These are phyloP conservation scores for Tetracentron sinense DNA, from an alignment of 164 flowering plant genomes.

Conservation along the genomic window DNA sequence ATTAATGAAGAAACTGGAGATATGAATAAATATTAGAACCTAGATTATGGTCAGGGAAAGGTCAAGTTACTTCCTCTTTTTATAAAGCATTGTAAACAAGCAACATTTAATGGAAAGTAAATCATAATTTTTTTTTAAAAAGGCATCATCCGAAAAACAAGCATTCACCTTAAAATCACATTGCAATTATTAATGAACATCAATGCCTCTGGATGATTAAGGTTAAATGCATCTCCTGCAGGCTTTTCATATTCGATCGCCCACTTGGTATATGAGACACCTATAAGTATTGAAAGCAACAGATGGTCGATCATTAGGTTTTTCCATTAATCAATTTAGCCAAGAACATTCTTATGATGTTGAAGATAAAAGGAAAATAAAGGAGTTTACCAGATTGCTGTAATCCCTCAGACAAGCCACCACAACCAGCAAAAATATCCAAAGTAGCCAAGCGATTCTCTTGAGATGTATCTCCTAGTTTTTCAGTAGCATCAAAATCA, in stretches of 20 bases:
- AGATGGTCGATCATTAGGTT: background rate
- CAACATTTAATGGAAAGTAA: background rate
- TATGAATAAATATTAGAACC: too few relatives aligned
- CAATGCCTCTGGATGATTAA: slow-evolving; percentile 72
- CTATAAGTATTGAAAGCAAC: slow-evolving; percentile 34
- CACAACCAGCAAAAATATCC: slow-evolving; percentile 99
- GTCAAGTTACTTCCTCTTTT: too few relatives aligned
- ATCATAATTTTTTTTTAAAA: background rate
- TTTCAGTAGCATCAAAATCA: slow-evolving; percentile 19
- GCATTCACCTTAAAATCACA: slow-evolving; percentile 68
- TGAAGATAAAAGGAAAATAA: background rate
- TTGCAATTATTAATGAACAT: slow-evolving; percentile 81
- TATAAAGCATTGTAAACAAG: too few relatives aligned
- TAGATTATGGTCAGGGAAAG: too few relatives aligned
- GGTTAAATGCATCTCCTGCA: slow-evolving; percentile 84
- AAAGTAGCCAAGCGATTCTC: slow-evolving; percentile 59
- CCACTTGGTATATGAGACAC: slow-evolving; percentile 79
- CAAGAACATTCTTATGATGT: background rate
- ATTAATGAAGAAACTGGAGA: background rate
- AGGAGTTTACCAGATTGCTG: slow-evolving; percentile 55
- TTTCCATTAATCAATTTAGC: background rate
- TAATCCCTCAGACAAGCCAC: slow-evolving; percentile 91
- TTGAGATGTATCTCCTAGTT: slow-evolving; percentile 22
- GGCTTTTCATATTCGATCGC: slow-evolving; percentile 96
- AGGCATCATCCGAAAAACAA: background rate